Evolutionary conservation across 495 filamentous ascomycete genomes (phyloP).

Genomic region (Bacidia rubella): DNA sequence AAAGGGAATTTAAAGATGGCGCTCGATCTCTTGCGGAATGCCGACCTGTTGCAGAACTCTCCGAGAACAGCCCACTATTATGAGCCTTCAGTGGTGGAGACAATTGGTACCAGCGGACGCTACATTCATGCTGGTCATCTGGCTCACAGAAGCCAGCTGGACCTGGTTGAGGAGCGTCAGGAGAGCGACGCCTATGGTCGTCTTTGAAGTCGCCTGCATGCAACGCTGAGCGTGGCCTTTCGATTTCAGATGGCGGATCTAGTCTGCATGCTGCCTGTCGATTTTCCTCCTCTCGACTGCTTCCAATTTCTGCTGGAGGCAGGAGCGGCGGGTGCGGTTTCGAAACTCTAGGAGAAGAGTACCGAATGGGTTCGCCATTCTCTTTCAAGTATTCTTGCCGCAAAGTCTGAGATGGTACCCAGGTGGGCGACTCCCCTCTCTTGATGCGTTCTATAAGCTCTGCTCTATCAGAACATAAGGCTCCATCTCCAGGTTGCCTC

Average conservation of each 20-base stretch:
- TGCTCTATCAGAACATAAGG: slow-evolving; percentile 41
- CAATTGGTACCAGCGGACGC: not conserved
- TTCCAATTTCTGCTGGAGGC: slow-evolving; percentile 17
- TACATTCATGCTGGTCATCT: not conserved
- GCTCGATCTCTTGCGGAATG: slow-evolving; percentile 24
- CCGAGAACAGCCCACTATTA: not conserved
- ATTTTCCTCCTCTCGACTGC: not conserved
- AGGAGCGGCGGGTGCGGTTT: slow-evolving; percentile 16
- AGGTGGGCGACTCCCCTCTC: slow-evolving; percentile 60
- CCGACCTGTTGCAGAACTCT: too few relatives aligned
- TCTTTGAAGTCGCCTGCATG: slow-evolving; percentile 82
- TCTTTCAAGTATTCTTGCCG: slow-evolving; percentile 17
- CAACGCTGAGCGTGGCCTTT: slow-evolving; percentile 73
- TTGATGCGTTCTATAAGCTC: slow-evolving; percentile 81
- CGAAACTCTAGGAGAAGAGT: slow-evolving; percentile 2
- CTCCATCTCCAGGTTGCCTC: slow-evolving; percentile 5
- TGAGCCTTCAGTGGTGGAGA: not conserved
- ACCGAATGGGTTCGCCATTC: slow-evolving; percentile 10
- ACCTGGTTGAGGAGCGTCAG: not conserved
- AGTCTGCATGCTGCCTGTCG: slow-evolving; percentile 7
- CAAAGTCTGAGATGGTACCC: slow-evolving; percentile 56
- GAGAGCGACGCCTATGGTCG: not conserved
- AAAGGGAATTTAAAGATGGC: slow-evolving; percentile 50
- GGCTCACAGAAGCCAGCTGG: not conserved
- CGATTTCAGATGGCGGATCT: slow-evolving; percentile 44